Percentiles rank a stretch among this genome's conserved stretches.
These are phyloP conservation scores for Liquidambar formosana DNA, from an alignment of 164 flowering plant genomes.

Conservation along the genomic window DNA sequence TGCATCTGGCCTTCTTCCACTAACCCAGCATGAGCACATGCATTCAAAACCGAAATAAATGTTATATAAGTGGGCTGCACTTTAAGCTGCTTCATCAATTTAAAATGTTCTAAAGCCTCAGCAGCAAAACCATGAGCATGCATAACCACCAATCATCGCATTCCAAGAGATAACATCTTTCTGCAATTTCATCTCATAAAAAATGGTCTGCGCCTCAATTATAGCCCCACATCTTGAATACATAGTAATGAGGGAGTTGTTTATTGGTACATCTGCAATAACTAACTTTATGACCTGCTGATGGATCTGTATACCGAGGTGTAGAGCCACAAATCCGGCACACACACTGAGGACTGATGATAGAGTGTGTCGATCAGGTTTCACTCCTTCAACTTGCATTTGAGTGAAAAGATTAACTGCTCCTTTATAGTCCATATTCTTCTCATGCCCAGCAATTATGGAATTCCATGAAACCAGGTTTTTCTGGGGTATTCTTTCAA, in stretches of 20 bases:
- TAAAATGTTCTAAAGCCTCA: constrained; percentile 44
- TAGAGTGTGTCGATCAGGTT: constrained; percentile 49
- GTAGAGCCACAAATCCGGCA: constrained; percentile 35
- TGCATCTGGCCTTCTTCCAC: constrained; percentile 33
- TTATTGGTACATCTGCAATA: constrained; percentile 36
- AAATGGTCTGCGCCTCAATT: constrained; percentile 35
- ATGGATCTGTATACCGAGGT: constrained; percentile 47
- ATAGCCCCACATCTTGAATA: constrained; percentile 53
- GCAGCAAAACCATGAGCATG: constrained; percentile 52
- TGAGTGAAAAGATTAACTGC: constrained; percentile 31
- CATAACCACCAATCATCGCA: constrained; percentile 59
- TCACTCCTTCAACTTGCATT: constrained; percentile 41
- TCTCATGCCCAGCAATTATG: constrained; percentile 43
- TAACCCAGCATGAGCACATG: constrained; percentile 46
- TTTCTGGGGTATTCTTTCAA: constrained; percentile 30
- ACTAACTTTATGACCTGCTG: constrained; percentile 36
- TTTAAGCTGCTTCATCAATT: constrained; percentile 31
- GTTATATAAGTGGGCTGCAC: constrained; percentile 43
- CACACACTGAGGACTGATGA: constrained; percentile 48
- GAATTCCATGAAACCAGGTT: constrained; percentile 47
- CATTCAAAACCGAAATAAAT: constrained; percentile 39
- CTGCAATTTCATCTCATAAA: constrained; percentile 31
- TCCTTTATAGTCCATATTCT: constrained; percentile 32
- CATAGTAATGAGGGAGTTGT: constrained; percentile 52
- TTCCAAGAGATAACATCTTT: constrained; percentile 57